Percentiles rank a stretch among this genome's conserved stretches.
phyloP scores from a whole-genome alignment of 2,329 filamentous ascomycete species.

The Hypoxylon sp. region DNA sequence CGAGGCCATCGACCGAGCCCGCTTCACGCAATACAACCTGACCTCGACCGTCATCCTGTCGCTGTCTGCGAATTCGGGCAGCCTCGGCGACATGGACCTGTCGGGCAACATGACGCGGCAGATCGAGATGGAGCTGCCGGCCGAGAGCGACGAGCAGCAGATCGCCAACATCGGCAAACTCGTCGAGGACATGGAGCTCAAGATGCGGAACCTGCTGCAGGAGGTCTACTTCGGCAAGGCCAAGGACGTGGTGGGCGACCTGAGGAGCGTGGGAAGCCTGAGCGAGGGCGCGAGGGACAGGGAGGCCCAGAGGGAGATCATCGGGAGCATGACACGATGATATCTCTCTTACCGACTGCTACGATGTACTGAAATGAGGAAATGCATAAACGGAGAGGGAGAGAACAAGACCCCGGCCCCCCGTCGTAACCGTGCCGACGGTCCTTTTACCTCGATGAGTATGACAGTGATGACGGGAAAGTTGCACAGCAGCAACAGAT shows the following conservation, averaged over 20 bases:
- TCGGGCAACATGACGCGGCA: constrained; percentile 98
- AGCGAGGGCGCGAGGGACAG: constrained; percentile 85
- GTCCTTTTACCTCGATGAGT: constrained; percentile 5
- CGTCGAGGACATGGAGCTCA: constrained; percentile 99
- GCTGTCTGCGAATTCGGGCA: constrained; percentile 69
- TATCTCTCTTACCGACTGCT: constrained; percentile 4
- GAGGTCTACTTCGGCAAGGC: constrained; percentile 99
- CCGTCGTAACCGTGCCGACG: constrained; percentile 6
- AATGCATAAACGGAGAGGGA: not conserved
- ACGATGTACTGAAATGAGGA: constrained; percentile 11
- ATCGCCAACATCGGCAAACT: constrained; percentile 93
- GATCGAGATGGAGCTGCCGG: constrained; percentile 88
- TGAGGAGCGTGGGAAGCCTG: constrained; percentile 84
- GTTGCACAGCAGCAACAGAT: constrained; percentile 30
- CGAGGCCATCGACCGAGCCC: constrained; percentile 90
- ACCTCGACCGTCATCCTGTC: constrained; percentile 96
- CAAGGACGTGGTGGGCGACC: constrained; percentile 95
- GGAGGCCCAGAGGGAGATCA: constrained; percentile 88
- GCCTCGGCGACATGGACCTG: constrained; percentile 86
- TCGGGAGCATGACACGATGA: constrained; percentile 61
- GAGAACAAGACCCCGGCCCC: constrained; percentile 3
- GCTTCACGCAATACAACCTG: constrained; percentile 95
- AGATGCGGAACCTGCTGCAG: constrained; percentile 97
- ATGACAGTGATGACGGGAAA: constrained; percentile 26
- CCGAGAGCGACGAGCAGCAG: constrained; percentile 90